A percentile compares a stretch with the other conserved stretches of the same genome.
Evolutionary conservation across 2,329 filamentous ascomycete genomes (phyloP).

Genomic region (Nigrospora sphaerica): DNA sequence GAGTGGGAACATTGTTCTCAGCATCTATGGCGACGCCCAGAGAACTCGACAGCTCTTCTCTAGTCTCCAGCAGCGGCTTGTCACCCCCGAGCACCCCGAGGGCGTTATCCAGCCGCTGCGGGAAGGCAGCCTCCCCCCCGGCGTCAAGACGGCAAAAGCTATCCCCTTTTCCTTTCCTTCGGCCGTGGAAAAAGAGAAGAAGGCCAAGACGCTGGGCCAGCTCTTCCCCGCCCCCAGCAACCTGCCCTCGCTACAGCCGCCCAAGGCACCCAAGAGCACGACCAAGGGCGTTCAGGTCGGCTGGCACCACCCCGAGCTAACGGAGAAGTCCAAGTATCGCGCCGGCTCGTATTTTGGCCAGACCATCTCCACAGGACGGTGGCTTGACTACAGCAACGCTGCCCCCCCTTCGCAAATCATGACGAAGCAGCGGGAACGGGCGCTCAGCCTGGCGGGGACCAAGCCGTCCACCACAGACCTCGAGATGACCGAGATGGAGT

Average conservation of each 20-base stretch:
- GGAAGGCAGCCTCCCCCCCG: slow-evolving; percentile 64
- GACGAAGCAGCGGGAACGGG: slow-evolving; percentile 64
- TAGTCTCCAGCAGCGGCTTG: slow-evolving; percentile 58
- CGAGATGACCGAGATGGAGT: slow-evolving; percentile 62
- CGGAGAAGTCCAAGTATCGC: slow-evolving; percentile 47
- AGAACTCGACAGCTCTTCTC: slow-evolving; percentile 78
- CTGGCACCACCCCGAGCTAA: slow-evolving; percentile 46
- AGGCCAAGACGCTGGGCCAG: slow-evolving; percentile 61
- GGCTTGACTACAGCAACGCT: slow-evolving; percentile 63
- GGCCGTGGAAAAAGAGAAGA: slow-evolving; percentile 40
- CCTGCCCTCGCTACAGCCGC: slow-evolving; percentile 60
- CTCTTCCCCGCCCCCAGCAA: slow-evolving; percentile 63
- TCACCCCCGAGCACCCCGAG: slow-evolving; percentile 15
- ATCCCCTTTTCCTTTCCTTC: slow-evolving; percentile 34
- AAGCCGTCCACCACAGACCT: slow-evolving; percentile 49
- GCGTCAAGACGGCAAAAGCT: slow-evolving; percentile 63
- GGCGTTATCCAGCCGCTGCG: slow-evolving; percentile 38
- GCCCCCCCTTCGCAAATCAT: slow-evolving; percentile 45
- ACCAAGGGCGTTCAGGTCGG: slow-evolving; percentile 54
- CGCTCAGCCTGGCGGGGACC: slow-evolving; percentile 57
- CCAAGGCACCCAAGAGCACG: slow-evolving; percentile 63
- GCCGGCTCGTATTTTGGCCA: slow-evolving; percentile 60
- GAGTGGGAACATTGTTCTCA: slow-evolving; percentile 57
- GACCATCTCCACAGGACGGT: slow-evolving; percentile 58
- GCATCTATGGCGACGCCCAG: slow-evolving; percentile 68